phyloP scores from a whole-genome alignment of 2,329 filamentous ascomycete genomes.

The Zymoseptoria passerinii region DNA sequence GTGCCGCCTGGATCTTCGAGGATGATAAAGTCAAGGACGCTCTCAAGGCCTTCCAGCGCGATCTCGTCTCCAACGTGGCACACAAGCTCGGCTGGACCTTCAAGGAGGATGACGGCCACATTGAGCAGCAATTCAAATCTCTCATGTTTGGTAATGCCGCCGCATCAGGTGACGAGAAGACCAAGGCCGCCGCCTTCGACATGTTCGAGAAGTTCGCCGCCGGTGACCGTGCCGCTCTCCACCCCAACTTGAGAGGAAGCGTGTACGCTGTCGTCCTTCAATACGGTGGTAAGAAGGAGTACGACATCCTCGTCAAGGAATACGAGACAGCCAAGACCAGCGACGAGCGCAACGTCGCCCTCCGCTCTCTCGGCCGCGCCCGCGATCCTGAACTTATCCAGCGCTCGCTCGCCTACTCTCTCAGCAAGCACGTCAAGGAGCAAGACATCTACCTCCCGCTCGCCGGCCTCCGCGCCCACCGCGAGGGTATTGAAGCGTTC shows the following conservation, averaged over 20 bases:
- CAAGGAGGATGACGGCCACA: conserved; percentile 73
- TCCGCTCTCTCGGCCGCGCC: conserved; percentile 73
- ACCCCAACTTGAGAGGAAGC: conserved; percentile 81
- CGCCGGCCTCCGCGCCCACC: conserved; percentile 66
- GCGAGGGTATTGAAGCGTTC: conserved; percentile 68
- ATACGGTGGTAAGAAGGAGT: conserved; percentile 80
- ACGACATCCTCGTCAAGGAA: conserved; percentile 66
- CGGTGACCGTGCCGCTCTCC: conserved; percentile 73
- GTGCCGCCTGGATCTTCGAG: conserved; percentile 83
- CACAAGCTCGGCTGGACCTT: conserved; percentile 87
- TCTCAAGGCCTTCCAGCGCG: conserved; percentile 73
- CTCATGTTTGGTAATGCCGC: conserved; percentile 82
- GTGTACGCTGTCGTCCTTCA: conserved; percentile 80
- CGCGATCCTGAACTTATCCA: conserved; percentile 72
- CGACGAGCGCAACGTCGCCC: conserved; percentile 85
- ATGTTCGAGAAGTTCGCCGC: conserved; percentile 81
- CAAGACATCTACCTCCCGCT: conserved; percentile 92
- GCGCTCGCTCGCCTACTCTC: conserved; percentile 65
- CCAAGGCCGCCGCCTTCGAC: conserved; percentile 72
- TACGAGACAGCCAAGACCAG: conserved; percentile 67
- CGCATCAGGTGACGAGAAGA: conserved; percentile 65
- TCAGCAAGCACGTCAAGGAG: conserved; percentile 77
- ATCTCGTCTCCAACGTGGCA: conserved; percentile 68
- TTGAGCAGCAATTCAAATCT: conserved; percentile 89
- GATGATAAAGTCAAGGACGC: conserved; percentile 64